Conservation (phyloP, 2,329 filamentous ascomycete species). For the Hymenotorrendiella dingleyae region DNA sequence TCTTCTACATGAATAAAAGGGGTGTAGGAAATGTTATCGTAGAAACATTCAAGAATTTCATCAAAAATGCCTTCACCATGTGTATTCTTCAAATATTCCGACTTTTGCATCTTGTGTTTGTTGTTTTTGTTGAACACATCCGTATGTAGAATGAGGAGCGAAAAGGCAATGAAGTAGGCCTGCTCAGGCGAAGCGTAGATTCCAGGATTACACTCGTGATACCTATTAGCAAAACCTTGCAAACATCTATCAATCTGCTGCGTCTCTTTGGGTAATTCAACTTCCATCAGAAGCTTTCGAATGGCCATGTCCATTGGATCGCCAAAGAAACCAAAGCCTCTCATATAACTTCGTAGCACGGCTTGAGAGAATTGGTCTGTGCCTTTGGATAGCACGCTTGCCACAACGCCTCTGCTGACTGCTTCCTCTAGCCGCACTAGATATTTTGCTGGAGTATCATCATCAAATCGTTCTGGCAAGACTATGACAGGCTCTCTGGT, state of each 20-base stretch:
- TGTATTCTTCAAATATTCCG: slow-evolving; percentile 93
- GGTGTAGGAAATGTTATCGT: slow-evolving; percentile 97
- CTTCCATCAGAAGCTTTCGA: slow-evolving; percentile 91
- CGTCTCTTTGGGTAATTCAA: slow-evolving; percentile 92
- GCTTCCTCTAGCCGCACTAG: slow-evolving; percentile 76
- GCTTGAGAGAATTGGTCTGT: slow-evolving; percentile 76
- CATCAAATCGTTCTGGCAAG: slow-evolving; percentile 74
- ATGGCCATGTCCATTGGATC: slow-evolving; percentile 98
- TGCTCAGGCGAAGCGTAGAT: slow-evolving; percentile 89
- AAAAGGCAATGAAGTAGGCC: slow-evolving; percentile 98
- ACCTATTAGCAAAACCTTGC: slow-evolving; percentile 90
- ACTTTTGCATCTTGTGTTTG: slow-evolving; percentile 97
- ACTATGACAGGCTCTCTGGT: slow-evolving; percentile 59
- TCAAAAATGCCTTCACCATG: slow-evolving; percentile 87
- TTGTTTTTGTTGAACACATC: slow-evolving; percentile 99
- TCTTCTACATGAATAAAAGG: slow-evolving; percentile 98
- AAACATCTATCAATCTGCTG: slow-evolving; percentile 95
- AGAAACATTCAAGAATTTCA: slow-evolving; percentile 91
- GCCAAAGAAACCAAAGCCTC: slow-evolving; percentile 89
- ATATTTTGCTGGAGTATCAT: slow-evolving; percentile 87
- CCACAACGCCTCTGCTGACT: slow-evolving; percentile 75
- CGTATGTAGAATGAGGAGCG: slow-evolving; percentile 89
- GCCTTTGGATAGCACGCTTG: slow-evolving; percentile 79
- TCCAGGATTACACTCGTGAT: slow-evolving; percentile 96
- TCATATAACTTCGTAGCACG: slow-evolving; percentile 90